A percentile compares a stretch with the other conserved stretches of the same genome.
Evolutionary conservation across 495 filamentous ascomycete genomes (phyloP).

Genomic region (Glutinoglossum americanum): DNA sequence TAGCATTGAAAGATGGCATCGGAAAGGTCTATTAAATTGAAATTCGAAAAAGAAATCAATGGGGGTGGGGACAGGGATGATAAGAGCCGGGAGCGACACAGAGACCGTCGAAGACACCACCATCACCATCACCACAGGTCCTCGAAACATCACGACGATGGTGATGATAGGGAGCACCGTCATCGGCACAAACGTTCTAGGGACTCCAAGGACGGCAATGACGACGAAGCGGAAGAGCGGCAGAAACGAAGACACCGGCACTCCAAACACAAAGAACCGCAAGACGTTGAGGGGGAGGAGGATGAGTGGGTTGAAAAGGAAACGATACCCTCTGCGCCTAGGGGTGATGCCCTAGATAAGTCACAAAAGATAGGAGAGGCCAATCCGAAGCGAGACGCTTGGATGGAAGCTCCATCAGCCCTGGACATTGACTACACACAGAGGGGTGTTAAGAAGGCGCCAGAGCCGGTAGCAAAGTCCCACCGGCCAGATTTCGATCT

Average conservation of each 20-base stretch:
- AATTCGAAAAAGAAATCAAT: slow-evolving; percentile 17
- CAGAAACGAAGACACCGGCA: slow-evolving; percentile 31
- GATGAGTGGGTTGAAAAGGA: slow-evolving; percentile 9
- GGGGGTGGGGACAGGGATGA: not conserved
- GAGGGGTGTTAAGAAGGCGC: slow-evolving; percentile 30
- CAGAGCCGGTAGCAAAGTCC: slow-evolving; percentile 23
- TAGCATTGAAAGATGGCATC: slow-evolving; percentile 20
- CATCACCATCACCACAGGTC: slow-evolving; percentile 7
- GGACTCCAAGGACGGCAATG: slow-evolving; percentile 11
- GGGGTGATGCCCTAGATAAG: slow-evolving; percentile 19
- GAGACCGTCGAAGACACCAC: slow-evolving; percentile 9
- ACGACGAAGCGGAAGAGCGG: slow-evolving; percentile 21
- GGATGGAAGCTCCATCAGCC: slow-evolving; percentile 80
- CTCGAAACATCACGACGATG: slow-evolving; percentile 20
- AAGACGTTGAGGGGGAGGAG: slow-evolving; percentile 2
- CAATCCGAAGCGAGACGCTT: slow-evolving; percentile 48
- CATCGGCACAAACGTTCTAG: slow-evolving; percentile 13
- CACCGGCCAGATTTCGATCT: slow-evolving; percentile 50
- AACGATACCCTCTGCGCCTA: slow-evolving; percentile 13
- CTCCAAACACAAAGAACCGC: slow-evolving; percentile 19
- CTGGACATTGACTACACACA: slow-evolving; percentile 74
- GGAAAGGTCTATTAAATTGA: slow-evolving; percentile 32
- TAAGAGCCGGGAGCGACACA: slow-evolving; percentile 1
- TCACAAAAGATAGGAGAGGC: slow-evolving; percentile 8
- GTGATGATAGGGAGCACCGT: slow-evolving; percentile 15